Base-by-base conservation (phyloP, 2,329 filamentous ascomycete genomes). In the Dactylellina leptospora region DNA sequence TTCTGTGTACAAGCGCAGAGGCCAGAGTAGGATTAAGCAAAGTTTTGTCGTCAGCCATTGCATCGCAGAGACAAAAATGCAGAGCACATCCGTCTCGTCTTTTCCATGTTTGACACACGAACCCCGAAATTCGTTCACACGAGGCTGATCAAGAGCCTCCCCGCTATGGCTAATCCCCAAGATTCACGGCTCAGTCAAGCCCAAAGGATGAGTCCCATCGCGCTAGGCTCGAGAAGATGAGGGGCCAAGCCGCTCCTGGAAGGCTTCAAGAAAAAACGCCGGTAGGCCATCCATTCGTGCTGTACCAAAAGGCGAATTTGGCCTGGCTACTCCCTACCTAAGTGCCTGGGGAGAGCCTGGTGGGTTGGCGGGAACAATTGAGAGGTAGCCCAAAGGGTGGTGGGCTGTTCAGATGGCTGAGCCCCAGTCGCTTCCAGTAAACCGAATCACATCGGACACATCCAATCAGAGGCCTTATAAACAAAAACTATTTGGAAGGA, bases 101-200 rank as follows among this genome's bases (percentile, higher is more conserved):
- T n/a, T n/a, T n/a, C n/a, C n/a, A n/a, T n/a, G n/a, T n/a, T n/a
- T n/a, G n/a, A n/a, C n/a, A n/a, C 55, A 61, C 42, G 50, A 38
- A 55, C 40, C 54, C 63, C 63, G 45, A 55, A 70, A 50, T 38
- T 44, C 47, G 47, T 47, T 22, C 55, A 38, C 63, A 58, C 66
- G 66, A 71, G 66, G 66, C 66, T 71, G 66, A 71, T 71, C 51
- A 53, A 53, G 10, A 71, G 66, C 11, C 66, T 71, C 56, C 56
- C 58, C 56, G 42, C 50, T 48, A 45, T n/a, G 33, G 33, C 58
- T 59, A n/a, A n/a, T n/a, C 18, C 53, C 62, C 51, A 63, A 27
- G 25, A 53, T 58, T 33, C 58, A 42, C 51, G 66, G 56, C 53
- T 58, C 63, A 45, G 51, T 56, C 44, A 44, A 62, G 45, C 51